Evolutionary conservation across 768 basidiomycete genomes (phyloP).

Genomic region (Suillus subaureus): DNA sequence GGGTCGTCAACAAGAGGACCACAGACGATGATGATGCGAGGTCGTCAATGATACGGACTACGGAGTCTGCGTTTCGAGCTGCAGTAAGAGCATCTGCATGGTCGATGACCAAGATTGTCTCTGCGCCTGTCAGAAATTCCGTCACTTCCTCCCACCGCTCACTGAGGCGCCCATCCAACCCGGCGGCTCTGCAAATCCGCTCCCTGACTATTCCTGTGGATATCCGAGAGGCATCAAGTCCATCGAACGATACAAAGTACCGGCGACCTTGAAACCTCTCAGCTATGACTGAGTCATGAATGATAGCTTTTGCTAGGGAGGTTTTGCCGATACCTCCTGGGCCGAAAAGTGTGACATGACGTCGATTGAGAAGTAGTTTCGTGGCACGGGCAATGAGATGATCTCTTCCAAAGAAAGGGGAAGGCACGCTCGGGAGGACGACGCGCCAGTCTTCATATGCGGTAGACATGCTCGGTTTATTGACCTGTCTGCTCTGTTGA

Average conservation of each 20-base stretch:
- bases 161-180: neutral
- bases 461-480: neutral
- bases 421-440: neutral
- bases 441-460: neutral
- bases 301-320: constrained; percentile 6
- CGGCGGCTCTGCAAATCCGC: neutral
- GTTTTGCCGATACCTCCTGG: constrained; percentile 9
- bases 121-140: neutral
- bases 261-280: constrained; percentile 4
- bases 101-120: constrained; percentile 8
- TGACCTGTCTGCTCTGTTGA: neutral
- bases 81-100: neutral
- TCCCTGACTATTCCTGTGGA: neutral
- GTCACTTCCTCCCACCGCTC: neutral
- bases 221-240: neutral
- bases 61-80: neutral
- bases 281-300: constrained; percentile 1
- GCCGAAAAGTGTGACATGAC: constrained; percentile 3
- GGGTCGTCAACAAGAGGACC: constrained; percentile 8
- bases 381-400: neutral
- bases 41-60: neutral
- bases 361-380: neutral
- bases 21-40: constrained; percentile 6
- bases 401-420: constrained; percentile 6
- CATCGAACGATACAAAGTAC: constrained; percentile 8